Base-by-base conservation (phyloP, 2,329 filamentous ascomycete species). In the Nothomitra cinnamomea region DNA sequence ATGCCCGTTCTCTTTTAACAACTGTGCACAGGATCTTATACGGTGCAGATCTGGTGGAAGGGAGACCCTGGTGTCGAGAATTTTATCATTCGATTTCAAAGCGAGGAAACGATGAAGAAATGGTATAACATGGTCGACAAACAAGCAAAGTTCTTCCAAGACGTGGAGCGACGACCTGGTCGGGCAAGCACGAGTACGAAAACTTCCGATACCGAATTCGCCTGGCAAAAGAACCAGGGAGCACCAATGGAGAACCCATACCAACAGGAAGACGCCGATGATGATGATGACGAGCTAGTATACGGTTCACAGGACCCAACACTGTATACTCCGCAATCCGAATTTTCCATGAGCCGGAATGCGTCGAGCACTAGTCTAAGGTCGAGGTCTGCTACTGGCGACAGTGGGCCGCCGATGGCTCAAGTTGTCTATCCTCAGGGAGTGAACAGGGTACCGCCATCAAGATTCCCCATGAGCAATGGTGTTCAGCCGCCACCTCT, bases 1-100 rank as follows among this genome's bases (percentile, higher is more conserved):
- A 24, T 2, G 45, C 5, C 24, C 36, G 17, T 3, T 32, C 3
- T 32, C 32, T 51, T 15, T 53, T 24, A 47, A 21, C 19, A 49
- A n/a, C 2, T 17, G 19, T 17, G 5, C n/a, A 8, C 61, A 92
- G 88, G 87, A 49, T 90, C 87, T 10, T 95, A 96, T 65, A 90
- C 86, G 1, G 86, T 95, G 56, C 90, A 96, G 64, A 96, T 98
- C 54, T 95, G 89, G 76, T 98, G 92, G 92, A 96, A 92, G 69
- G 90, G 90, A 35, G 90, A 96, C 59, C 87, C 89, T 0, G 87
- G 87, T 2, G 87, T 95, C 32, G 90, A 98, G 65, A 95, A 94
- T 63, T 96, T 98, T 66, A 82, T 90, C 61, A 94, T 98, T 64
- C 86, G 87, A 60, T 96, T 95, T 66, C 77, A 79, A 51, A 92